Evolutionary conservation across 495 filamentous ascomycete genomes (phyloP), one percentile per base, ranked within the genome.

Genomic region (Cercophora sp.): DNA sequence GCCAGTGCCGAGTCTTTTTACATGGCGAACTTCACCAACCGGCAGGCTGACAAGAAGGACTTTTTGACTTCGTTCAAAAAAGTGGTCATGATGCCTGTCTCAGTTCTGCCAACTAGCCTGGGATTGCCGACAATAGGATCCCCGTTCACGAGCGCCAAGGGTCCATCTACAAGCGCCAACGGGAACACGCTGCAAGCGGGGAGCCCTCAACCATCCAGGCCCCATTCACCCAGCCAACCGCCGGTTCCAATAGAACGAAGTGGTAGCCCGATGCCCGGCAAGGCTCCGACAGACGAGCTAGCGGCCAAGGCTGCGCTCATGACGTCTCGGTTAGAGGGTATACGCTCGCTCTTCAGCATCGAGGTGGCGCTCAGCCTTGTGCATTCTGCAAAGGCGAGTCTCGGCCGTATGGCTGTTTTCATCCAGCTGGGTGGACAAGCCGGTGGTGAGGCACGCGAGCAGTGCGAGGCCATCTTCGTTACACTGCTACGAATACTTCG

Each of bases 81-180:
- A 63, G 93, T 99, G 8, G 89, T 99, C 56, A 95, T 97, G 88
- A 90, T 95, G 84, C 94, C 94, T 19, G 91, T 97, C 24, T 93
- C 89, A 42, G 90, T 91, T 20, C 70, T 97, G 3, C 89, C 89
- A 3, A 76, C 63, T 13, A 62, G 56, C 31, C 46, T 64, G 13
- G 43, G 66, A 5, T 62, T 79, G 43, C 76, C 79, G 10, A 77
- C 74, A 11, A 40, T 68, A 10, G 65, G 60, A 8, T 70, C 65
- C 0, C 65, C 69, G 11, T 76, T 76, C 49, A 70, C 70, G n/a
- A 62, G 57, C 53, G 64, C 61, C 22, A 79, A 75, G 57, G 70
- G 80, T 4, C 23, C 61, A 18, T 47, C 64, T 44, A 65, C 40
- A 22, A 23, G 57, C 31, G 57, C 59, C 24, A 65, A 63, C 39